Conservation (phyloP, 148 eudicot genomes). For the Polygonum aviculare region DNA sequence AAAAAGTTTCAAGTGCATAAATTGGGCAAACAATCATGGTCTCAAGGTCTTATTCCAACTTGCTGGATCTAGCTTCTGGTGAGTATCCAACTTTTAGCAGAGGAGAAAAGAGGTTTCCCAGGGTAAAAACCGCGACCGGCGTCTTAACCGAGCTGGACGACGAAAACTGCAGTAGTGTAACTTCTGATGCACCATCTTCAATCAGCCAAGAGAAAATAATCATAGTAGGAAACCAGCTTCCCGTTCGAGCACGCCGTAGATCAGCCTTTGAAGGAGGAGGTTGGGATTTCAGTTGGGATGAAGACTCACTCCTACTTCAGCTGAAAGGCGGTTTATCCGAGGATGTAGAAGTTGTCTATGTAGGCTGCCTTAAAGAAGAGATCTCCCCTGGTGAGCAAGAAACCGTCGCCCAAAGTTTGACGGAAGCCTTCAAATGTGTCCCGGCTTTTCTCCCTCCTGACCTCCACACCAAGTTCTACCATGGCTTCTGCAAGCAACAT, state of each 20-base stretch:
- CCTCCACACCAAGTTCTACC: slow-evolving; percentile 61
- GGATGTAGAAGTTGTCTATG: slow-evolving; percentile 63
- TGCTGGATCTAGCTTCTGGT: slow-evolving; percentile 17
- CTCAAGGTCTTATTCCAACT: slow-evolving; percentile 16
- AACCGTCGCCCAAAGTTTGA: slow-evolving; percentile 61
- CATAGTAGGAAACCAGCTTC: slow-evolving; percentile 84
- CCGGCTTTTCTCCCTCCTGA: slow-evolving; percentile 79
- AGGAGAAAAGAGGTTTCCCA: slow-evolving; percentile 14
- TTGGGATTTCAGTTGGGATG: slow-evolving; percentile 81
- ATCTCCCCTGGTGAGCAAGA: slow-evolving; percentile 60
- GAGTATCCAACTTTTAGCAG: slow-evolving; percentile 12
- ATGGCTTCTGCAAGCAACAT: slow-evolving; percentile 81
- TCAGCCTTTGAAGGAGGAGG: slow-evolving; percentile 30
- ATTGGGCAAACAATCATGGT: slow-evolving; percentile 12
- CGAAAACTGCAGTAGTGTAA: slow-evolving; percentile 11
- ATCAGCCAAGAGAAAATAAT: slow-evolving; percentile 37
- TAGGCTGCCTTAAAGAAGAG: slow-evolving; percentile 66
- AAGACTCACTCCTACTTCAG: slow-evolving; percentile 77
- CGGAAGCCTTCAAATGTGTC: slow-evolving; percentile 67
- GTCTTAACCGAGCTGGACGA: slow-evolving; percentile 15
- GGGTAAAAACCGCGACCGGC: slow-evolving; percentile 15
- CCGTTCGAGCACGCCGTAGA: slow-evolving; percentile 45
- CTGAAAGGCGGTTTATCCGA: slow-evolving; percentile 72
- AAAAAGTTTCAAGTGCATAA: neutral
- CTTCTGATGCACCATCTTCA: slow-evolving; percentile 18